Base-by-base conservation (phyloP, 352 stramenopile species). In the Phytophthora aleatoria region DNA sequence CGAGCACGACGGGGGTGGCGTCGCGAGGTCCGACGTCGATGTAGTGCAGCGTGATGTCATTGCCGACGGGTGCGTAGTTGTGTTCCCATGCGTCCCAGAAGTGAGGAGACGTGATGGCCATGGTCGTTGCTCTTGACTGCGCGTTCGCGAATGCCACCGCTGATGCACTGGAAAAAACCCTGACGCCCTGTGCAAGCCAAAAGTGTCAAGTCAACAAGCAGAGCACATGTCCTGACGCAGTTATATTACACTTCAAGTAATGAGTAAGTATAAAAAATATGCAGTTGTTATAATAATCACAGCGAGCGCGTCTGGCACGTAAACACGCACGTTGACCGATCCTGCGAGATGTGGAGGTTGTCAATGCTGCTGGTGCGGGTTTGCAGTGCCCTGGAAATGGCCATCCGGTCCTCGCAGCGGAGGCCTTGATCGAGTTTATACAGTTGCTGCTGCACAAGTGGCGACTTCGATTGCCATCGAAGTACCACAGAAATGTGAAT, bases 1-100 rank as follows among this genome's bases (percentile, higher is more conserved):
- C 76, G 48, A 91, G 75, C 52, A 91, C 70, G 20, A 91, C 52
- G 7, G 80, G 74, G 27, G 80, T 67, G 47, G 64, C 79, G 38
- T 88, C 76, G 10, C 62, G 56, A n/a, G 76, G 78, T 6, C 80
- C 80, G 5, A 81, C 80, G 47, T 89, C 76, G 50, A 91, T 71
- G 65, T 81, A 91, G 71, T 90, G 83, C 15, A 91, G 53, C 4
- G 56, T 73, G 45, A 86, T 69, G 33, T 67, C 73, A 31, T 68
- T 64, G 16, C 61, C 56, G 16, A 78, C 64, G 8, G 59, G 47
- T 11, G 65, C 62, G 61, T 65, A 76, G 15, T 42, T 42, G 64
- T 79, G 64, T 49, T 64, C 62, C 55, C 56, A 70, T 5, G 39
- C 35, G 42, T 70, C 62, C 62, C 62, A 67, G 52, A 67, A 67